phyloP scores from a whole-genome alignment of 148 eudicot species.

The Salicornia ramosissima region DNA sequence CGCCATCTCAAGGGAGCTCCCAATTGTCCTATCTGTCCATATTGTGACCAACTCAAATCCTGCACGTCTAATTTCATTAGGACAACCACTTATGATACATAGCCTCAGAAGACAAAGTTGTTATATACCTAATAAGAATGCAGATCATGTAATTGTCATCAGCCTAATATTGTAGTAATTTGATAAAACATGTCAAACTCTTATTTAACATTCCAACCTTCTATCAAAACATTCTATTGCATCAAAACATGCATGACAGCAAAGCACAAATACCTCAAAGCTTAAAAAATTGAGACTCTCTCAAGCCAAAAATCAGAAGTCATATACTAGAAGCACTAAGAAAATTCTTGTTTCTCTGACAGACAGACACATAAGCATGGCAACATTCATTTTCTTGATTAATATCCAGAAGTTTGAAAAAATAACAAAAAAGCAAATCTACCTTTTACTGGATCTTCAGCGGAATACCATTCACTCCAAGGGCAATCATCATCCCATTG shows the following conservation, averaged over 20 bases:
- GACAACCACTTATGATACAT: slow-evolving; percentile 11
- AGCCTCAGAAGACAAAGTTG: too few species aligned
- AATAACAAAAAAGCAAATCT: slow-evolving; percentile 1
- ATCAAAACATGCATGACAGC: background rate
- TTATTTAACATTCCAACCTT: slow-evolving; percentile 10
- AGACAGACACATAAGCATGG: slow-evolving; percentile 1
- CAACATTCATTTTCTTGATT: background rate
- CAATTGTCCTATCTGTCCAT: slow-evolving; percentile 66
- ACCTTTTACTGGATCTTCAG: slow-evolving; percentile 94
- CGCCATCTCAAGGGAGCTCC: slow-evolving; percentile 95
- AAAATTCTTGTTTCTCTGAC: background rate
- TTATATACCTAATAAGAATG: background rate
- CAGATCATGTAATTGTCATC: background rate
- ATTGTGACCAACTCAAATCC: slow-evolving; percentile 64
- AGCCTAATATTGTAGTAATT: background rate
- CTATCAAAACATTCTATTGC: background rate
- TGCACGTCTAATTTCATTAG: slow-evolving; percentile 32
- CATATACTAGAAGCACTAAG: background rate
- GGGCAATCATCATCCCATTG: slow-evolving; percentile 97
- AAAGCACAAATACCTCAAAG: slow-evolving; percentile 1
- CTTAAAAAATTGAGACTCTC: background rate
- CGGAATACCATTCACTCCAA: slow-evolving; percentile 98
- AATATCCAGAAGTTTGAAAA: background rate
- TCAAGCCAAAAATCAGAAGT: background rate
- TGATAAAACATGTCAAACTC: slow-evolving; percentile 3